Conservation (phyloP, 139 green algal species). For the Auxenochlorella pyrenoidosa region DNA sequence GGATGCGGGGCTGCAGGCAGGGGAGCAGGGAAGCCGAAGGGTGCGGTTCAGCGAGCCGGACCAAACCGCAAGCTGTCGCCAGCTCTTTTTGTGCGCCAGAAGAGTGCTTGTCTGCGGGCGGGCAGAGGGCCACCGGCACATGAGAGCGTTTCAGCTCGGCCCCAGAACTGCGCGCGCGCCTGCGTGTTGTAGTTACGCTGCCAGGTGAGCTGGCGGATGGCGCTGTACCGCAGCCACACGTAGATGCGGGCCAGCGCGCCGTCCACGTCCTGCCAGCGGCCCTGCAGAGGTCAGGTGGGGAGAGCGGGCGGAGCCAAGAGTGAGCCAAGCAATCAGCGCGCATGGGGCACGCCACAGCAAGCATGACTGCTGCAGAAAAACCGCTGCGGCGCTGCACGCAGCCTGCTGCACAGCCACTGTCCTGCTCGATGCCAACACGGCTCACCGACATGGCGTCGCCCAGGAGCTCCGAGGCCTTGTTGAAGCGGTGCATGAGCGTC, state of each 20-base stretch:
- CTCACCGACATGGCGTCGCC: conserved; percentile 52
- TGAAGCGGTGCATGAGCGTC: conserved; percentile 98
- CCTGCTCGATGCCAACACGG: too few relatives aligned
- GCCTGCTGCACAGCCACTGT: too few relatives aligned
- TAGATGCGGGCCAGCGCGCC: conserved; percentile 82
- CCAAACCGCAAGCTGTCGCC: too few relatives aligned
- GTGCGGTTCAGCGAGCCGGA: too few relatives aligned
- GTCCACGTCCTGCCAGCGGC: conserved; percentile 51
- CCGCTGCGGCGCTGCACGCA: too few relatives aligned
- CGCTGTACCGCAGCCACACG: conserved; percentile 95
- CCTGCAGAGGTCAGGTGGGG: conserved; percentile 21
- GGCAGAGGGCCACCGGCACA: too few relatives aligned
- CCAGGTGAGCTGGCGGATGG: conserved; percentile 96
- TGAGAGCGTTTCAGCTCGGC: too few relatives aligned
- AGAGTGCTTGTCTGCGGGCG: too few relatives aligned
- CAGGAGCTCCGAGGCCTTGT: conserved; percentile 90
- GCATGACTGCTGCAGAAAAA: too few relatives aligned
- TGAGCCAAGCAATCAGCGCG: too few relatives aligned
- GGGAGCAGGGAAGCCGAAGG: conserved; percentile 94
- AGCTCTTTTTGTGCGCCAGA: too few relatives aligned
- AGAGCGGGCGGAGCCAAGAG: background rate
- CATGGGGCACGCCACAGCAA: background rate
- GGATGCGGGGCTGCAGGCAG: conserved; percentile 80
- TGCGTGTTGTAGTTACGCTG: conserved; percentile 99
- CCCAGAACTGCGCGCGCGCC: conserved; percentile 45